Evolutionary conservation across 352 stramenopile species (phyloP).

Genomic region (Peronospora destructor): DNA sequence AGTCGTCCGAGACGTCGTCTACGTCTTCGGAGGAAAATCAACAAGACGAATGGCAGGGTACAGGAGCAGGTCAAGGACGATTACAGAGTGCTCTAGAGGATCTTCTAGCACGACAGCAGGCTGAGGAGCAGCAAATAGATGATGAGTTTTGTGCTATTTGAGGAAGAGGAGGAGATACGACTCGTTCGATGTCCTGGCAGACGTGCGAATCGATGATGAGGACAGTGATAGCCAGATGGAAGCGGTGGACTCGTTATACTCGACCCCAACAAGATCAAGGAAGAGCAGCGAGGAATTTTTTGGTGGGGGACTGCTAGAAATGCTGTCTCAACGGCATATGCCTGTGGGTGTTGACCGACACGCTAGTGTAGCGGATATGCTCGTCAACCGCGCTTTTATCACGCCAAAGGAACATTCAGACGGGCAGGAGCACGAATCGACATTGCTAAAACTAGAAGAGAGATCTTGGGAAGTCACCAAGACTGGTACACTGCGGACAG

Average conservation of each 20-base stretch:
- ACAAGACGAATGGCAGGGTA: constrained; percentile 10
- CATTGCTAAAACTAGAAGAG: constrained; percentile 2
- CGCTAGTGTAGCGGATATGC: constrained; percentile 31
- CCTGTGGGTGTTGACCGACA: constrained; percentile 26
- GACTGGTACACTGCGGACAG: constrained; percentile 1
- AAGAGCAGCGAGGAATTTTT: constrained; percentile 33
- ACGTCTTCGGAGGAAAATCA: constrained; percentile 30
- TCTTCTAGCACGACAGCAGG: constrained; percentile 17
- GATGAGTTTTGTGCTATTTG: constrained; percentile 8
- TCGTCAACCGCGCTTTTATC: constrained; percentile 12
- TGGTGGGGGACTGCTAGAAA: constrained; percentile 21
- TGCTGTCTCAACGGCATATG: constrained; percentile 35
- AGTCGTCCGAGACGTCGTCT: constrained; percentile 25
- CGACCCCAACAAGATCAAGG: constrained; percentile 19
- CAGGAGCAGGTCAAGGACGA: constrained; percentile 11
- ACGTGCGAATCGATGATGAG: constrained; percentile 21
- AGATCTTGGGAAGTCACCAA: background rate
- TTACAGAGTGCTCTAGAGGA: constrained; percentile 20
- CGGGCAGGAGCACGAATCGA: constrained; percentile 1
- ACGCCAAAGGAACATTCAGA: constrained; percentile 9
- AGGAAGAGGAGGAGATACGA: constrained; percentile 27
- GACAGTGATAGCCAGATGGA: constrained; percentile 14
- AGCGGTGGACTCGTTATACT: constrained; percentile 25
- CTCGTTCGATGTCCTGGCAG: constrained; percentile 29
- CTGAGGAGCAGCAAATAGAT: constrained; percentile 16